phyloP scores from a whole-genome alignment of 805 yeast species.

The Candida nanaspora region DNA sequence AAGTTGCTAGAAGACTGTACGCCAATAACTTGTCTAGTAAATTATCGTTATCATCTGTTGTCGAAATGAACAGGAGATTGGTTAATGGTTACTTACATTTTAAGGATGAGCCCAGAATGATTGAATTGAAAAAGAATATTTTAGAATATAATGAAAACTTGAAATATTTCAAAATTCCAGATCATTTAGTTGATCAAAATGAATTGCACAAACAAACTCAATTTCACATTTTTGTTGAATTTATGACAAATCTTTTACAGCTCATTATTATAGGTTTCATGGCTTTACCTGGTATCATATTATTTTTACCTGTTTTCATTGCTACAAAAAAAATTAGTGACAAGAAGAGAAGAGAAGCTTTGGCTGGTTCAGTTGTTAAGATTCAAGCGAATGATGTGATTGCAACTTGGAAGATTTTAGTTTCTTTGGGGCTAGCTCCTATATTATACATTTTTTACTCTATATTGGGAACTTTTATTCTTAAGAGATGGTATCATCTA shows the following conservation, averaged over 20 bases:
- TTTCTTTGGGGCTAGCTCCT: conserved; percentile 86
- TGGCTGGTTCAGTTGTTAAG: conserved; percentile 83
- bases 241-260: conserved; percentile 29
- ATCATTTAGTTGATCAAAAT: conserved; percentile 49
- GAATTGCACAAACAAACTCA: conserved; percentile 13
- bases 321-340: conserved; percentile 69
- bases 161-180: conserved; percentile 43
- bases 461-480: conserved; percentile 39
- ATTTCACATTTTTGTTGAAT: conserved; percentile 15
- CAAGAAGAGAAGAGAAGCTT: conserved; percentile 67
- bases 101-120: conserved; percentile 62
- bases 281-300: conserved; percentile 80
- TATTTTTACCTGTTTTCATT: conserved; percentile 84
- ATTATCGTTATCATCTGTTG: conserved; percentile 73
- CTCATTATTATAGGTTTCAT: conserved; percentile 49
- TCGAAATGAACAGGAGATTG: conserved; percentile 86
- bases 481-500: conserved; percentile 15
- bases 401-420: conserved; percentile 95
- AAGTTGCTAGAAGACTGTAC: conserved; percentile 86
- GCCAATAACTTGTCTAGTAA: conserved; percentile 64
- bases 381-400: conserved; percentile 89
- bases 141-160: conserved; percentile 59
- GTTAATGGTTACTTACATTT: conserved; percentile 74
- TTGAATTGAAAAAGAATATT: conserved; percentile 54
- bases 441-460: conserved; percentile 78